phyloP scores from a whole-genome alignment of 495 filamentous ascomycete genomes.

The Penicillium egyptiacum region DNA sequence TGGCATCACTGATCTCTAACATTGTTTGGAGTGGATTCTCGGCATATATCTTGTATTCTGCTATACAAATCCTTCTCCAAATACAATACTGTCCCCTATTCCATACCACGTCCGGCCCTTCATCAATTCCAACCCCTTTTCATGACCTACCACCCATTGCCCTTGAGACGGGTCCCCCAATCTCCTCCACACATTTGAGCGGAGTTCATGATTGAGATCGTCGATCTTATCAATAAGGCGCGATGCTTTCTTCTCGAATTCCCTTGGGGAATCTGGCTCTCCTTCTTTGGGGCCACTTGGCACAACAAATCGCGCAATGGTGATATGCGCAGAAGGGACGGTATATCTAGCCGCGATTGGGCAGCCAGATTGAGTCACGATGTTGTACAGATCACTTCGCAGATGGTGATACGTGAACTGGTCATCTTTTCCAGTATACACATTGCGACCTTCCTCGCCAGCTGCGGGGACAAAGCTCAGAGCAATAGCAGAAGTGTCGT shows the following conservation, averaged over 20 bases:
- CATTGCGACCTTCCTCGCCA: constrained; percentile 42
- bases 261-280: constrained; percentile 18
- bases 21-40: not conserved
- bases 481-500: constrained; percentile 80
- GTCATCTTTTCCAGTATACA: constrained; percentile 41
- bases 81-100: constrained; percentile 60
- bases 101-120: constrained; percentile 82
- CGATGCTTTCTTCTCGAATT: constrained; percentile 49
- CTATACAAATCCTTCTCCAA: constrained; percentile 55
- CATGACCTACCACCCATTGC: constrained; percentile 75
- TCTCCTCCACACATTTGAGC: constrained; percentile 64
- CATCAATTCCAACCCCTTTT: constrained; percentile 68
- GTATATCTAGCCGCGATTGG: constrained; percentile 72
- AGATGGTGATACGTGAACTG: constrained; percentile 88
- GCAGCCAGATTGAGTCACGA: constrained; percentile 57
- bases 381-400: constrained; percentile 69
- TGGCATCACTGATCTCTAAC: not conserved
- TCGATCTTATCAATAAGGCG: constrained; percentile 67
- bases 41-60: constrained; percentile 3
- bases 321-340: constrained; percentile 85
- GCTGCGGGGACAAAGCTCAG: constrained; percentile 80
- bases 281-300: constrained; percentile 46
- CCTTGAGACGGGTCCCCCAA: constrained; percentile 46
- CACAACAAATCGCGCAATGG: constrained; percentile 75
- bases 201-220: constrained; percentile 70